These are phyloP conservation scores for Suillus hirtellus DNA, from an alignment of 768 basidiomycete species.

Conservation along the genomic window DNA sequence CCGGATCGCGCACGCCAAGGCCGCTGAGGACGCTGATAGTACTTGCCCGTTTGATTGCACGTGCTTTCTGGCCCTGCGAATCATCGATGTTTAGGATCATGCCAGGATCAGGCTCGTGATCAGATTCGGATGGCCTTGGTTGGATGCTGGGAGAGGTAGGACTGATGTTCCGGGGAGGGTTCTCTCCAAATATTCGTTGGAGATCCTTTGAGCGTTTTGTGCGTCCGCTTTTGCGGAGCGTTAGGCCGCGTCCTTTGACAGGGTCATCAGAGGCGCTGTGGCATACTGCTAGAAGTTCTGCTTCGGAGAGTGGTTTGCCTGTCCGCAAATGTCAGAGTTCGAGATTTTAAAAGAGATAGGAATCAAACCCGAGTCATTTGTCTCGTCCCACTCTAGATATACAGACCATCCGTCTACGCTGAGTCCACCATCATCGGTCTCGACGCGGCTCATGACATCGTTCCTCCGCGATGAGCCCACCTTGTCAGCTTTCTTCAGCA, in stretches of 20 bases:
- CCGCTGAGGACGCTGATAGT: conserved; percentile 93
- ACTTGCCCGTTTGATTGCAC: conserved; percentile 76
- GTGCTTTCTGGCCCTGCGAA: conserved; percentile 24
- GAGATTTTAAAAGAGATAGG: not conserved
- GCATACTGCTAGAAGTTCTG: conserved; percentile 79
- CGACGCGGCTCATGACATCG: conserved; percentile 54
- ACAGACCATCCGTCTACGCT: conserved; percentile 90
- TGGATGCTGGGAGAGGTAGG: conserved; percentile 35
- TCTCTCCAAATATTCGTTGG: conserved; percentile 49
- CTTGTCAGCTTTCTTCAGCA: conserved; percentile 88
- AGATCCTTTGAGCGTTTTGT: conserved; percentile 43
- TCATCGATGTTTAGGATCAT: conserved; percentile 26
- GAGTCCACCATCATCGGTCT: conserved; percentile 72
- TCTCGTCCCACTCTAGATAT: conserved; percentile 60
- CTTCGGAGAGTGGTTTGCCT: conserved; percentile 77
- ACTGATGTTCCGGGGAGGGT: conserved; percentile 36
- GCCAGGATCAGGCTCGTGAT: conserved; percentile 43
- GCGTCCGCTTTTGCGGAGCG: conserved; percentile 58
- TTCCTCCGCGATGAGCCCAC: conserved; percentile 40
- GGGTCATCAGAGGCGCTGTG: conserved; percentile 78
- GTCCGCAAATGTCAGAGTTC: conserved; percentile 7
- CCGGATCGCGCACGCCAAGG: conserved; percentile 82
- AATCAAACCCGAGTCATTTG: conserved; percentile 53
- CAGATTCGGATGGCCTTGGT: conserved; percentile 19
- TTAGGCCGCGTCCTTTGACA: conserved; percentile 76